phyloP scores from a whole-genome alignment of 768 basidiomycete species.

The Kwoniella europaea region DNA sequence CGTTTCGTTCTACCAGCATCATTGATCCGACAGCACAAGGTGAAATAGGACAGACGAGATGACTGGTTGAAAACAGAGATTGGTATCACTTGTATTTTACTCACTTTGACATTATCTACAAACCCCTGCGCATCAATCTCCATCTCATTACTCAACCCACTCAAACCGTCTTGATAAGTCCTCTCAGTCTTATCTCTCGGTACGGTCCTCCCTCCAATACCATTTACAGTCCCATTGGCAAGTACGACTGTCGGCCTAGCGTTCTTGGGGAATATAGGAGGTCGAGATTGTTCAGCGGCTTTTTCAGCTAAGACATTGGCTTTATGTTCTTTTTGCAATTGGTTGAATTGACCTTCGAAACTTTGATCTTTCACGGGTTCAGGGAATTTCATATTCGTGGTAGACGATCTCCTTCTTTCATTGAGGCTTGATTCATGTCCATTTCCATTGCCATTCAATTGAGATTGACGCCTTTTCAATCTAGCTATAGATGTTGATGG shows the following conservation, averaged over 20 bases:
- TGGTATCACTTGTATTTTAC: background rate
- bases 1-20: too few relatives aligned
- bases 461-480: slow-evolving; percentile 1
- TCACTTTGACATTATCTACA: slow-evolving; percentile 35
- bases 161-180: slow-evolving; percentile 22
- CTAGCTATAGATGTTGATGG: slow-evolving; percentile 10
- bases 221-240: slow-evolving; percentile 9
- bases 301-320: background rate
- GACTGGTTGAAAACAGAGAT: too few relatives aligned
- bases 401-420: slow-evolving; percentile 5
- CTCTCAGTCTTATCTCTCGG: slow-evolving; percentile 22
- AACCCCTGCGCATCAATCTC: slow-evolving; percentile 33
- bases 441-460: background rate
- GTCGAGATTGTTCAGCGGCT: slow-evolving; percentile 7
- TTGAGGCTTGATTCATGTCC: background rate
- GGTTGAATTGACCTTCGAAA: slow-evolving; percentile 21
- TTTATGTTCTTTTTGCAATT: slow-evolving; percentile 13
- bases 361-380: slow-evolving; percentile 2
- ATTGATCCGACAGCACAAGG: too few relatives aligned
- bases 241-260: slow-evolving; percentile 11
- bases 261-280: slow-evolving; percentile 12
- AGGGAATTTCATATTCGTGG: background rate
- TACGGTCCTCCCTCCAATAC: background rate
- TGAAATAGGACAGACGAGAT: too few relatives aligned
- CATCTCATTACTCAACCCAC: slow-evolving; percentile 27